Conservation (phyloP, 2,329 filamentous ascomycete genomes). For the Ophiocordyceps polyrhachis-furcata region DNA sequence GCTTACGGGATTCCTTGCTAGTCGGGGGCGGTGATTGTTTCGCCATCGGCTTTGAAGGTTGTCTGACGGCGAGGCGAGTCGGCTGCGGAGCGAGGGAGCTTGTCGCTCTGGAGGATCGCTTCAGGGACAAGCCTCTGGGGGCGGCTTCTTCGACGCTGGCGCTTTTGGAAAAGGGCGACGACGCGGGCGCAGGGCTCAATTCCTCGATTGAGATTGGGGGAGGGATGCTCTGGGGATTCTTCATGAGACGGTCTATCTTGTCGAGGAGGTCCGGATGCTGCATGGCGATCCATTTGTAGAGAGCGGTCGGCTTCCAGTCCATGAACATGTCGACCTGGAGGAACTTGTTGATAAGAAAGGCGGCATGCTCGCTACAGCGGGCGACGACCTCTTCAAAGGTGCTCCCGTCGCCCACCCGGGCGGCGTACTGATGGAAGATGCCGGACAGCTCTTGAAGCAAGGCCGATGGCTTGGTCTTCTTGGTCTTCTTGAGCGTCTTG, state of each 20-base stretch:
- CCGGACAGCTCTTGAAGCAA: conserved; percentile 11
- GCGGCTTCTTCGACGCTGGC: conserved; percentile 4
- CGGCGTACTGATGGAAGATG: conserved; percentile 25
- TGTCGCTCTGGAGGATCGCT: not conserved
- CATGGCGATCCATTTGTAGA: conserved; percentile 28
- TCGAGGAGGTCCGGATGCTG: conserved; percentile 15
- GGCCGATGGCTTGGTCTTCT: conserved; percentile 11
- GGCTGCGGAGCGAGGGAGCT: not conserved
- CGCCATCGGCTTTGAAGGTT: not conserved
- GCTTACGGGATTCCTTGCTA: not conserved
- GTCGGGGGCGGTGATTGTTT: not conserved
- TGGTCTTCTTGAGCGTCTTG: conserved; percentile 12
- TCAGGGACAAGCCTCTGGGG: not conserved
- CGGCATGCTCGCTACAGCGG: conserved; percentile 27
- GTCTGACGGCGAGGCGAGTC: not conserved
- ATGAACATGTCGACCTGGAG: conserved; percentile 17
- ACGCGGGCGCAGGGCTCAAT: conserved; percentile 2
- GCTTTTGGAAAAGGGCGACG: conserved; percentile 3
- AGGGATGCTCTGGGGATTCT: conserved; percentile 6
- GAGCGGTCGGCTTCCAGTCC: conserved; percentile 25
- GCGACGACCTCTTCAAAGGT: conserved; percentile 28
- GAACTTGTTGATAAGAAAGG: conserved; percentile 34
- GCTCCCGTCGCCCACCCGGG: conserved; percentile 31
- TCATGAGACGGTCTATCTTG: conserved; percentile 6
- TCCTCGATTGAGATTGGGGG: conserved; percentile 4